A percentile compares a stretch with the other conserved stretches of the same genome.
Conservation (phyloP, 2,329 filamentous ascomycete genomes). For the Xylariales sp. region DNA sequence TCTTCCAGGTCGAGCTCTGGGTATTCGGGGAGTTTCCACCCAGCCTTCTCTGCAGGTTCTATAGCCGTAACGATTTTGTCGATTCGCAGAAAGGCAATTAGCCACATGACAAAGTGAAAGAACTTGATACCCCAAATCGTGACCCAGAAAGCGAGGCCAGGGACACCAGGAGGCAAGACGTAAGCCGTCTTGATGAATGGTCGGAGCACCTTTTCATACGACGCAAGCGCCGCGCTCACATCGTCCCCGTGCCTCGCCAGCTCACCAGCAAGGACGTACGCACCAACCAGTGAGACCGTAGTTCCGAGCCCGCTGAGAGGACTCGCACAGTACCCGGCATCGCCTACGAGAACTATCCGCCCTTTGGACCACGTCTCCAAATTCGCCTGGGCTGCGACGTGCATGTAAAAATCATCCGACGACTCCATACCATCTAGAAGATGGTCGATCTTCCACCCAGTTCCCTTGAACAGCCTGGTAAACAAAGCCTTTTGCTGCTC, state of each 20-base stretch:
- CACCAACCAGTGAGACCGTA: conserved; percentile 40
- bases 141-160: conserved; percentile 14
- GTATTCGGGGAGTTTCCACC: conserved; percentile 19
- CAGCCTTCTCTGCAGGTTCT: conserved; percentile 15
- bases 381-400: conserved; percentile 39
- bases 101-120: conserved; percentile 20
- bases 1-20: conserved; percentile 16
- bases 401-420: conserved; percentile 42
- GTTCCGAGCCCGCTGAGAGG: conserved; percentile 49
- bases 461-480: conserved; percentile 27
- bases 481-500: conserved; percentile 17
- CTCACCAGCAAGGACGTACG: conserved; percentile 55
- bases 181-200: conserved; percentile 41
- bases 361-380: conserved; percentile 37
- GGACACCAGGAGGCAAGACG: conserved; percentile 16
- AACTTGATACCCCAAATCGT: conserved; percentile 17
- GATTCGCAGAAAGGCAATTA: conserved; percentile 17
- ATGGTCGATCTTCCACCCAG: conserved; percentile 12
- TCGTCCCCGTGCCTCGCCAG: conserved; percentile 25
- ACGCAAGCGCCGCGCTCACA: conserved; percentile 28
- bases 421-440: conserved; percentile 12
- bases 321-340: conserved; percentile 47
- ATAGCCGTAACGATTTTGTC: conserved; percentile 13
- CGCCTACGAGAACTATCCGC: conserved; percentile 47
- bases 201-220: conserved; percentile 38